Conservation (phyloP, 1,139 yeast genomes). For the Kodamaea sp. region DNA sequence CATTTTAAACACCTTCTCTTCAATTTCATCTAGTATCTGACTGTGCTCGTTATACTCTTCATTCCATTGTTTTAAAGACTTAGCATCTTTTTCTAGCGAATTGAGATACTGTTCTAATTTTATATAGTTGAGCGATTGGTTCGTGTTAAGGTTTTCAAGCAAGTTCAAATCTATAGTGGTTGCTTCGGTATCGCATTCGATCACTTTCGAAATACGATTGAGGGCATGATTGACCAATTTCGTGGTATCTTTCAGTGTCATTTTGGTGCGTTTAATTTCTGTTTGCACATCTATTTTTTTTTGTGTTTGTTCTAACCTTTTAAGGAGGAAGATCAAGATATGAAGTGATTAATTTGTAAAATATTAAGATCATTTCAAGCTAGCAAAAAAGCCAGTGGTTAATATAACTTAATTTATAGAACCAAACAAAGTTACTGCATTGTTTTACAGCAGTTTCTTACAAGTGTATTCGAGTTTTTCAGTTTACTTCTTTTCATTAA, state of each 20-base stretch:
- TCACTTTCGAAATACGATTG: conserved; percentile 18
- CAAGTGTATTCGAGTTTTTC: conserved; percentile 2
- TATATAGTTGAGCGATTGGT: conserved; percentile 54
- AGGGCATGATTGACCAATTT: conserved; percentile 30
- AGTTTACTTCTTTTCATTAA: conserved; percentile 4
- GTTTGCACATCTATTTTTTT: too few relatives aligned
- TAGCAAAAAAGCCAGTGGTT: not conserved
- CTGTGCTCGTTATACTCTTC: conserved; percentile 29
- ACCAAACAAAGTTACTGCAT: not conserved
- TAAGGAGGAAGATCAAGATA: too few relatives aligned
- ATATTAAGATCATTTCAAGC: not conserved
- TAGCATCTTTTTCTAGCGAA: conserved; percentile 33
- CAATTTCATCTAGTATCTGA: conserved; percentile 39
- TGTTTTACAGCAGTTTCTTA: not conserved
- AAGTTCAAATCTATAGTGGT: conserved; percentile 50
- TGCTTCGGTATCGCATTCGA: conserved; percentile 55
- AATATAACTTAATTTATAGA: not conserved
- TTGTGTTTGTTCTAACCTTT: not conserved
- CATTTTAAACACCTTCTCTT: conserved; percentile 41
- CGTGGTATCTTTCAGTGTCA: conserved; percentile 33
- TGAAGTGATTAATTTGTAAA: too few relatives aligned
- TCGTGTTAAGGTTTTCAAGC: conserved; percentile 53
- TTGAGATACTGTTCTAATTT: conserved; percentile 49
- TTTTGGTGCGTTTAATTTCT: conserved; percentile 4
- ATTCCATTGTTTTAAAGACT: conserved; percentile 24